phyloP scores from a whole-genome alignment of 176 grass and related monocot species.

The Oryza glaberrima region DNA sequence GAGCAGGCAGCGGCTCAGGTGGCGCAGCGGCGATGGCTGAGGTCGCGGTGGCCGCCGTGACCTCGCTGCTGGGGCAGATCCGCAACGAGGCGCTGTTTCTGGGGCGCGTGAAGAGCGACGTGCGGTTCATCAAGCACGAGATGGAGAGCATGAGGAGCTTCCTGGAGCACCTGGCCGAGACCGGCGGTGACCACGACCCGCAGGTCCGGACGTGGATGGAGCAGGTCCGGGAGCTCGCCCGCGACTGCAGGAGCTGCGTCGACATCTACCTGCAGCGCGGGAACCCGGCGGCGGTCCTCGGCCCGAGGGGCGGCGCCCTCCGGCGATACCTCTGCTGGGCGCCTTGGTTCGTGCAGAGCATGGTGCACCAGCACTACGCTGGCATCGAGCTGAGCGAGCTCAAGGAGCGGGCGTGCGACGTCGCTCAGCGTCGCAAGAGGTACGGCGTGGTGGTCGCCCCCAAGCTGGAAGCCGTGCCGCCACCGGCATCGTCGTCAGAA shows the following conservation, averaged over 20 bases:
- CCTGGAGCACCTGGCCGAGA: neutral
- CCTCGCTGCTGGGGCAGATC: neutral
- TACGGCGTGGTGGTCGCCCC: neutral
- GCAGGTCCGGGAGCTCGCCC: neutral
- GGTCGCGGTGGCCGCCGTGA: neutral
- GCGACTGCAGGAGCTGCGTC: slow-evolving; percentile 4
- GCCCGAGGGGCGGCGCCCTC: neutral
- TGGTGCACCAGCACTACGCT: neutral
- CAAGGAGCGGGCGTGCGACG: neutral
- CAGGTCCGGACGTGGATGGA: slow-evolving; percentile 8
- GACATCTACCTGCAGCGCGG: neutral
- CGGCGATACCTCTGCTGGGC: neutral
- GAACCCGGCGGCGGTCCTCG: neutral
- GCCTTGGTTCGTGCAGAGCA: neutral
- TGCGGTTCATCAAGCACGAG: slow-evolving; percentile 20
- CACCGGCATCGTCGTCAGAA: no score
- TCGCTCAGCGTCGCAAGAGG: neutral
- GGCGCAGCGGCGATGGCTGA: neutral
- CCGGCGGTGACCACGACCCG: neutral
- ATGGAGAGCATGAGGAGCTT: slow-evolving; percentile 33
- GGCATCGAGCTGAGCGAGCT: neutral
- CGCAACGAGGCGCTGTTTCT: neutral
- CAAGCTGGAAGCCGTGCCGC: no score
- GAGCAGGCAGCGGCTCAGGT: no score
- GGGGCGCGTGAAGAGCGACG: neutral